A percentile compares a stretch with the other conserved stretches of the same genome.
phyloP scores from a whole-genome alignment of 129 eudicot species.

The Glebionis coronaria region DNA sequence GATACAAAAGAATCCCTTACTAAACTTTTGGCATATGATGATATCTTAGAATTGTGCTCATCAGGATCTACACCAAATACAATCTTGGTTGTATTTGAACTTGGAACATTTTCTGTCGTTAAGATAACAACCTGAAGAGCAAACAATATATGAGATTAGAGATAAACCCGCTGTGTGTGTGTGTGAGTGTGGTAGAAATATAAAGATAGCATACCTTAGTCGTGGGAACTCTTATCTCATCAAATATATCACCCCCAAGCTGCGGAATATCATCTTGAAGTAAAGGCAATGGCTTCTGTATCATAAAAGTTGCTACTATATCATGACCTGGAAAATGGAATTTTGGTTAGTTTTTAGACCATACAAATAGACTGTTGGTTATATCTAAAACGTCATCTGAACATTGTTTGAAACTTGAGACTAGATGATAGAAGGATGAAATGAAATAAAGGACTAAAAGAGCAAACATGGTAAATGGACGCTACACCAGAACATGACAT shows the following conservation, averaged over 20 bases:
- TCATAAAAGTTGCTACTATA: constrained; percentile 80
- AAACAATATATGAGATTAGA: constrained; percentile 11
- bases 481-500: too few species aligned
- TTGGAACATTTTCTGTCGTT: constrained; percentile 45
- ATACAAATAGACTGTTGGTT: constrained; percentile 13
- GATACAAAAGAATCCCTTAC: constrained; percentile 54
- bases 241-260: constrained; percentile 75
- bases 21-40: constrained; percentile 58
- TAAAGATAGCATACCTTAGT: constrained; percentile 47
- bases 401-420: constrained; percentile 1
- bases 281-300: constrained; percentile 58
- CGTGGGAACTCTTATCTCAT: constrained; percentile 59
- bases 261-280: constrained; percentile 55
- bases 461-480: neutral
- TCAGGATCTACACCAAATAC: constrained; percentile 76
- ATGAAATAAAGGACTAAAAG: constrained; percentile 11
- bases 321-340: constrained; percentile 58
- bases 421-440: constrained; percentile 13
- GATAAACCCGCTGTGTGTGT: neutral
- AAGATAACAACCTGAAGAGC: constrained; percentile 67
- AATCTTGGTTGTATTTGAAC: constrained; percentile 62
- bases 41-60: constrained; percentile 41
- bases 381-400: constrained; percentile 13
- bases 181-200: constrained; percentile 9
- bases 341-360: constrained; percentile 12